Percentiles rank a stretch among this genome's conserved stretches.
Evolutionary conservation across 1,284 basidiomycete genomes (phyloP).

Genomic region (Rhizopogon parksii): DNA sequence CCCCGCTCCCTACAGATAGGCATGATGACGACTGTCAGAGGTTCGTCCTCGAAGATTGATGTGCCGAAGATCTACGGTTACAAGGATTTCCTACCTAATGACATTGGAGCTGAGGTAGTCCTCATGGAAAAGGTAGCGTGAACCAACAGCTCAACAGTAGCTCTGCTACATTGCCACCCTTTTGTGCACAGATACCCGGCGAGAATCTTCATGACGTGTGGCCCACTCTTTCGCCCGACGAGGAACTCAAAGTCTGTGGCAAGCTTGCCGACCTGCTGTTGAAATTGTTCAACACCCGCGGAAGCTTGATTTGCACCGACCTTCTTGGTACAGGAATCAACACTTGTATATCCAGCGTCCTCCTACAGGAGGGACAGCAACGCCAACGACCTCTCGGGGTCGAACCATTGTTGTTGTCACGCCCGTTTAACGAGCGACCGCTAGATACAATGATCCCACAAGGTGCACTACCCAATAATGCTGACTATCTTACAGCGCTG

Average conservation of each 20-base stretch:
- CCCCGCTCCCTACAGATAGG: conserved; percentile 14
- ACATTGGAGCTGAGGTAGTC: conserved; percentile 20
- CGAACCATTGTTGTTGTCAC: conserved; percentile 14
- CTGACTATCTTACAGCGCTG: conserved; percentile 22
- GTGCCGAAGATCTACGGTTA: conserved; percentile 22
- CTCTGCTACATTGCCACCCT: neutral
- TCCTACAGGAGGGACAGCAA: neutral
- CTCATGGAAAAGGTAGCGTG: conserved; percentile 17
- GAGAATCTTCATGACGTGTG: conserved; percentile 19
- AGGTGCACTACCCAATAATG: conserved; percentile 12
- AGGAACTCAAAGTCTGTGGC: conserved; percentile 16
- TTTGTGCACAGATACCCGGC: conserved; percentile 14
- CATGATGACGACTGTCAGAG: conserved; percentile 18
- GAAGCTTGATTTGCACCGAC: conserved; percentile 16
- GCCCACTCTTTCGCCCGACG: conserved; percentile 14
- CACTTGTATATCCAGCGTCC: conserved; percentile 10
- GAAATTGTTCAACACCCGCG: conserved; percentile 20
- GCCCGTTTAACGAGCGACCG: conserved; percentile 17
- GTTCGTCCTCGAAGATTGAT: conserved; percentile 10
- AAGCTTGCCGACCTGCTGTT: conserved; percentile 18
- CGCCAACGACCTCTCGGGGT: neutral
- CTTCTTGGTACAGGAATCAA: conserved; percentile 12
- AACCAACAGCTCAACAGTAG: neutral
- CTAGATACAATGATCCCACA: conserved; percentile 13
- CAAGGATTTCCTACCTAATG: conserved; percentile 17